Conservation (phyloP, 192 early-diverging fungal genomes). For the Lobosporangium transversale region DNA sequence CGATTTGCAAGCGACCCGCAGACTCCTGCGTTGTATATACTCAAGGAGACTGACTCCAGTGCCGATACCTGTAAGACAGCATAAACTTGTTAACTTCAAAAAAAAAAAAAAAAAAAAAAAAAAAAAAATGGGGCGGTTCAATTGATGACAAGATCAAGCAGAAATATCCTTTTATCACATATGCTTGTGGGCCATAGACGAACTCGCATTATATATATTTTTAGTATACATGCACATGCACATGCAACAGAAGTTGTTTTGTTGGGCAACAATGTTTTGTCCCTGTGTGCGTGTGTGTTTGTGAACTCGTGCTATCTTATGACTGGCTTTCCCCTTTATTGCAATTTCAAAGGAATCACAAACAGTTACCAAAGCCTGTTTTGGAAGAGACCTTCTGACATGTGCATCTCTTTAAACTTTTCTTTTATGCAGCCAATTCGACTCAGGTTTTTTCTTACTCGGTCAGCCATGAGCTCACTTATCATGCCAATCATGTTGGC, state of each 20-base stretch:
- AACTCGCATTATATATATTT: too few species aligned
- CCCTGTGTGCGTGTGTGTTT: background rate
- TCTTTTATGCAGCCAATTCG: slow-evolving; percentile 39
- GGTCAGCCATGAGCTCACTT: slow-evolving; percentile 79
- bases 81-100: too few species aligned
- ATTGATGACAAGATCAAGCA: too few species aligned
- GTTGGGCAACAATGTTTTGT: too few species aligned
- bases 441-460: slow-evolving; percentile 63
- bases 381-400: too few species aligned
- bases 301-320: slow-evolving; percentile 19
- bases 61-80: slow-evolving; percentile 55
- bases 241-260: background rate
- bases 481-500: slow-evolving; percentile 74
- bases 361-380: too few species aligned
- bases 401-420: slow-evolving; percentile 19
- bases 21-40: slow-evolving; percentile 77
- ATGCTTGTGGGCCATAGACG: too few species aligned
- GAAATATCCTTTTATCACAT: too few species aligned
- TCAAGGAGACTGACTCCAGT: slow-evolving; percentile 75
- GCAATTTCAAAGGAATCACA: too few species aligned
- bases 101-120: too few species aligned
- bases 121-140: too few species aligned
- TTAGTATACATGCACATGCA: slow-evolving; percentile 13
- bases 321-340: slow-evolving; percentile 3
- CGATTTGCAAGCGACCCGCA: slow-evolving; percentile 82